Evolutionary conservation across 2,329 filamentous ascomycete species (phyloP).

Genomic region (Aspergillus glaucus): DNA sequence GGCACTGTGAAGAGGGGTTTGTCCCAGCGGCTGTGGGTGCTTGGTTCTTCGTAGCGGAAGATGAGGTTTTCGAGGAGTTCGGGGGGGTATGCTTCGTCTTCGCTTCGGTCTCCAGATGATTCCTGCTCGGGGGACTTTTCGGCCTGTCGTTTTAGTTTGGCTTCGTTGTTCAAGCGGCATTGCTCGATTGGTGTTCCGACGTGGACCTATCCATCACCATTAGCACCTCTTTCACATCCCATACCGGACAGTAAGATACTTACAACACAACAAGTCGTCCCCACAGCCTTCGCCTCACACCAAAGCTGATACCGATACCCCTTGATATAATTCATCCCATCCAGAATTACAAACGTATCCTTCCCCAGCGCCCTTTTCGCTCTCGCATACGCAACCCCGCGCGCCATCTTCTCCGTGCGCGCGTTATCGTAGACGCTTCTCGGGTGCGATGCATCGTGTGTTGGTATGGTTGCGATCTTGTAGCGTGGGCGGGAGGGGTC

Average conservation of each 20-base stretch:
- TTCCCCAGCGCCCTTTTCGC: slow-evolving; percentile 53
- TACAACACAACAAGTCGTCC: slow-evolving; percentile 58
- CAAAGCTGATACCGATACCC: slow-evolving; percentile 62
- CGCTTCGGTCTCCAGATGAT: slow-evolving; percentile 3
- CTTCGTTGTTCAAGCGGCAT: slow-evolving; percentile 50
- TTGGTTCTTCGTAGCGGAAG: slow-evolving; percentile 63
- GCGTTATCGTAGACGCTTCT: slow-evolving; percentile 53
- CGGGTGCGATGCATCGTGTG: slow-evolving; percentile 36
- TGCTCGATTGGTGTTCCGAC: slow-evolving; percentile 51
- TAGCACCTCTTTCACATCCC: neutral
- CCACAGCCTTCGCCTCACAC: slow-evolving; percentile 59
- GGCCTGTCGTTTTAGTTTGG: slow-evolving; percentile 21
- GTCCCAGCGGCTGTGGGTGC: slow-evolving; percentile 60
- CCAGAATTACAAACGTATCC: slow-evolving; percentile 57
- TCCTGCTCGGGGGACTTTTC: slow-evolving; percentile 3
- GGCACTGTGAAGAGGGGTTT: slow-evolving; percentile 59
- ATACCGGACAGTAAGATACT: slow-evolving; percentile 15
- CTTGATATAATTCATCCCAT: slow-evolving; percentile 64
- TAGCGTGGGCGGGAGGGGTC: slow-evolving; percentile 41
- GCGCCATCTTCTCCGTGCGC: slow-evolving; percentile 57
- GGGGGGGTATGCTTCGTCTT: slow-evolving; percentile 43
- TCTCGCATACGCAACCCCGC: slow-evolving; percentile 55
- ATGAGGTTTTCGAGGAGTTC: slow-evolving; percentile 58
- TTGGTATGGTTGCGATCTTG: slow-evolving; percentile 34
- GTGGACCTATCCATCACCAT: slow-evolving; percentile 42